Evolutionary conservation across 768 basidiomycete species (phyloP).

Genomic region (Agrocybe chaxingu): DNA sequence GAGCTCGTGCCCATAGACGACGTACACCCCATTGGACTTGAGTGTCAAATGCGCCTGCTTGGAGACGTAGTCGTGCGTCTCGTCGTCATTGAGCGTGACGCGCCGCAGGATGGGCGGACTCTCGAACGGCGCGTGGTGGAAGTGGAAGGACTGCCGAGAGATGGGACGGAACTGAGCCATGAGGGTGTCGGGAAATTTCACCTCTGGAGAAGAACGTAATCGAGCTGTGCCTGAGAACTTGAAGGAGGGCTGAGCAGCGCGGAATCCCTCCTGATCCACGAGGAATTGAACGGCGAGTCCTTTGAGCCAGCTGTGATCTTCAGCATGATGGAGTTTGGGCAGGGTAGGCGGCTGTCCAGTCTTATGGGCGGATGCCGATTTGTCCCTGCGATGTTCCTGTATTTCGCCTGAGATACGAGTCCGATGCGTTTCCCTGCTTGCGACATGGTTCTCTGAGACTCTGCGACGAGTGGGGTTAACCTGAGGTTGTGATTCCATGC

Average conservation of each 20-base stretch:
- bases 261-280: slow-evolving; percentile 85
- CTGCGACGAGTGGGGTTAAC: not conserved
- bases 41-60: slow-evolving; percentile 69
- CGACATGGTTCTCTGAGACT: slow-evolving; percentile 2
- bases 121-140: slow-evolving; percentile 72
- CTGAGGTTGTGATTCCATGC: not conserved
- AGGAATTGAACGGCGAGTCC: slow-evolving; percentile 55
- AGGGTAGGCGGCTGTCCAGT: not conserved
- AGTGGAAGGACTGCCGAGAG: slow-evolving; percentile 55
- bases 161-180: slow-evolving; percentile 66
- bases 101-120: slow-evolving; percentile 66
- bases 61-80: slow-evolving; percentile 70
- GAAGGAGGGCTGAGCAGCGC: slow-evolving; percentile 58
- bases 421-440: slow-evolving; percentile 2
- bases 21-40: slow-evolving; percentile 73
- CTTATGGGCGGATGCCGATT: not conserved
- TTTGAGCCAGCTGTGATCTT: slow-evolving; percentile 50
- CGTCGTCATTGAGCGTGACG: slow-evolving; percentile 63
- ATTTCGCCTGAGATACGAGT: slow-evolving; percentile 2
- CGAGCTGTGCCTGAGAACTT: slow-evolving; percentile 49
- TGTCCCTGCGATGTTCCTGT: not conserved
- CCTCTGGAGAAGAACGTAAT: slow-evolving; percentile 23
- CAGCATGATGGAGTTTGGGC: slow-evolving; percentile 25
- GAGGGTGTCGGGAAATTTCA: slow-evolving; percentile 34
- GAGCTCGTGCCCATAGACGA: slow-evolving; percentile 64